Evolutionary conservation across 257 asterid species (phyloP), one percentile per base, ranked within the genome.

Genomic region (Solanum paucissectum): DNA sequence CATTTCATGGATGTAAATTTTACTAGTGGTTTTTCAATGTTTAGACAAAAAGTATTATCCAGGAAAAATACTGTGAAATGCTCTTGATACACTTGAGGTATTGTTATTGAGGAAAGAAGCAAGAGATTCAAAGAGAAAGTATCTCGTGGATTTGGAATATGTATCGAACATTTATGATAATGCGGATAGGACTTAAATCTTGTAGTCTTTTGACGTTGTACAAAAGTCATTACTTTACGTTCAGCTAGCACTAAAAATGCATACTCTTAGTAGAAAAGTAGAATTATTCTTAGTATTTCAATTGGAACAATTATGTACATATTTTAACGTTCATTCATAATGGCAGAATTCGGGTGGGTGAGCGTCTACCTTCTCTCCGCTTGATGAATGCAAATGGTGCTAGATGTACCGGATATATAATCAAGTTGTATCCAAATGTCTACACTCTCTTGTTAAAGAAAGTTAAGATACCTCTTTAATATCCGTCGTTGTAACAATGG

Each of bases 91-190:
- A 23, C 25, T 82, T 1, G 92, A 58, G 87, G 73, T 69, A 25
- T 46, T 52, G n/a, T 52, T 52, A 52, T 52, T 86, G 12, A 89
- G 34, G 71, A 79, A 40, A 66, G 90, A 84, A 81, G 93, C 90
- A 58, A 95, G 91, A 14, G 95, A 94, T 49, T 93, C 88, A 94
- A 85, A 55, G 98, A 95, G 92, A 88, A 89, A 40, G 83, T 87
- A 86, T 94, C 93, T 11, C 58, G 88, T 23, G 94, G 93, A 88
- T 93, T 85, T 29, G 81, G 40, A 60, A 55, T 55, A 18, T 55
- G 62, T 55, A 55, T 55, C 9, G 60, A 18, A 6, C n/a, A 55
- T 55, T 55, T 55, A 18, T 4, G 4, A 55, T 55, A 18, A n/a
- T 55, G 64, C 21, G 10, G 62, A 55, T 55, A 55, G 10, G 64